Percentiles rank a stretch among this genome's conserved stretches.
Evolutionary conservation across 2,329 filamentous ascomycete genomes (phyloP).

Genomic region (Aspergillus fumigatus): DNA sequence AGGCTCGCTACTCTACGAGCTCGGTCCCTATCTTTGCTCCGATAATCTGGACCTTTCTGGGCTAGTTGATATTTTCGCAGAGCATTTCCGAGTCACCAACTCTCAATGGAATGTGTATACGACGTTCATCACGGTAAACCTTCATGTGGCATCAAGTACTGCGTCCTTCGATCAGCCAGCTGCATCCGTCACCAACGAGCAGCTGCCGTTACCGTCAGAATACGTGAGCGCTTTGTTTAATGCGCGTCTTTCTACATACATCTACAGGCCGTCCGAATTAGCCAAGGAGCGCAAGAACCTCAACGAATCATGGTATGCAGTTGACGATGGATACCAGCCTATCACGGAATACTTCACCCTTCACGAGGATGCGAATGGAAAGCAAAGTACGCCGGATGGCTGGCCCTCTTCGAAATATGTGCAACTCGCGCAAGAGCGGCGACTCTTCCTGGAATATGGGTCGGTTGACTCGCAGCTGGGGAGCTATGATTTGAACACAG

Average conservation of each 20-base stretch:
- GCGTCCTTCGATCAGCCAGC: slow-evolving; percentile 41
- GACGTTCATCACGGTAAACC: slow-evolving; percentile 52
- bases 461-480: slow-evolving; percentile 54
- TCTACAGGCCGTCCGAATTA: slow-evolving; percentile 53
- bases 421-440: slow-evolving; percentile 50
- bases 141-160: slow-evolving; percentile 52
- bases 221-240: slow-evolving; percentile 47
- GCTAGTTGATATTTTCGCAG: slow-evolving; percentile 48
- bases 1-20: slow-evolving; percentile 36
- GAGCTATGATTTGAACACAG: slow-evolving; percentile 51
- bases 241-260: slow-evolving; percentile 44
- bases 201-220: slow-evolving; percentile 43
- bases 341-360: slow-evolving; percentile 50
- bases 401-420: slow-evolving; percentile 61
- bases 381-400: slow-evolving; percentile 52
- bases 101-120: slow-evolving; percentile 53
- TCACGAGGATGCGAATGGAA: slow-evolving; percentile 30
- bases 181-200: slow-evolving; percentile 33
- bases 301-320: slow-evolving; percentile 55
- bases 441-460: slow-evolving; percentile 55
- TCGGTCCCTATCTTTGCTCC: slow-evolving; percentile 56
- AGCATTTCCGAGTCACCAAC: slow-evolving; percentile 51
- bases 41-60: slow-evolving; percentile 47
- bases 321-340: slow-evolving; percentile 40
- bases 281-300: slow-evolving; percentile 51